Conservation (phyloP, 495 filamentous ascomycete genomes). For the Neurospora tetrasperma region DNA sequence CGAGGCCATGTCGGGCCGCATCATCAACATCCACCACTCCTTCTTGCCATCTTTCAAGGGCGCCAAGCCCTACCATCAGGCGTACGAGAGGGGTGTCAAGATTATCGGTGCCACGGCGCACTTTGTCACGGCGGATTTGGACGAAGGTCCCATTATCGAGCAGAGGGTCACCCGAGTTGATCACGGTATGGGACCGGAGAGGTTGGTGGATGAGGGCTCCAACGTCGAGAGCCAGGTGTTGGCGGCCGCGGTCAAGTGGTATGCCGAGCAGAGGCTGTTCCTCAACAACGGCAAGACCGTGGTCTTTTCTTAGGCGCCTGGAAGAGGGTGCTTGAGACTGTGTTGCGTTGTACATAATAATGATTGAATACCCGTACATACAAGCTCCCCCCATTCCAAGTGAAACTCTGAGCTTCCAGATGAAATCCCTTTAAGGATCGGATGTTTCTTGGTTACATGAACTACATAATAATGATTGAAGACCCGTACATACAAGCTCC, state of each 20-base stretch:
- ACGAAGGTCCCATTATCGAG: constrained; percentile 73
- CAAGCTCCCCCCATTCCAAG: not conserved
- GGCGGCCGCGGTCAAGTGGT: constrained; percentile 62
- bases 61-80: constrained; percentile 73
- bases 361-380: not conserved
- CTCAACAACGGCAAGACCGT: constrained; percentile 66
- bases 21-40: constrained; percentile 76
- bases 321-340: not conserved
- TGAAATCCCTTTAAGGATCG: not conserved
- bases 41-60: constrained; percentile 75
- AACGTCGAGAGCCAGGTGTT: constrained; percentile 68
- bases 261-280: constrained; percentile 58
- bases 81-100: constrained; percentile 67
- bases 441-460: not conserved
- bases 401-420: not conserved
- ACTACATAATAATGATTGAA: not conserved
- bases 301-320: constrained; percentile 42
- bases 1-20: constrained; percentile 58
- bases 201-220: constrained; percentile 59
- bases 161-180: constrained; percentile 60
- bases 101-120: constrained; percentile 71
- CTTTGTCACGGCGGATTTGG: constrained; percentile 65
- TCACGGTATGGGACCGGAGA: constrained; percentile 60
- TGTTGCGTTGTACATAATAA: not conserved
- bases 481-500: not conserved